Percentiles rank a stretch among this genome's conserved stretches.
Evolutionary conservation across 2,329 filamentous ascomycete species (phyloP).

Genomic region (Elsinoe perseae): DNA sequence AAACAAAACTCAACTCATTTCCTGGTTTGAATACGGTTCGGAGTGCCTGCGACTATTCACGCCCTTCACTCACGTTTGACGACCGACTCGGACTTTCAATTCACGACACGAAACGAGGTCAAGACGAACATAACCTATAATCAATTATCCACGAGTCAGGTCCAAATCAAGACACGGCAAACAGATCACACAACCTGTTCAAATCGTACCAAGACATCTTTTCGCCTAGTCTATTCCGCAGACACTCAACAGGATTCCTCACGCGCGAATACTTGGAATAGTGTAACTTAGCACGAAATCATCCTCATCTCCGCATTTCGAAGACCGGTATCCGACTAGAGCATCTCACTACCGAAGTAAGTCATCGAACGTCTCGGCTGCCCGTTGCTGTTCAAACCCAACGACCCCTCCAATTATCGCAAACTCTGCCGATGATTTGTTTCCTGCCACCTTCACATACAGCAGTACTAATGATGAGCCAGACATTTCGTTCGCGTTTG

Average conservation of each 20-base stretch:
- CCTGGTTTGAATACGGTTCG: background rate
- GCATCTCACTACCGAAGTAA: slow-evolving; percentile 12
- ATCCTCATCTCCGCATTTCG: background rate
- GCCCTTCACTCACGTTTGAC: background rate
- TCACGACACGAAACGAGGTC: slow-evolving; percentile 1
- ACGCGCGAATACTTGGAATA: background rate
- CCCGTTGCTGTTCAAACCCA: slow-evolving; percentile 6
- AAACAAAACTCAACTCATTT: slow-evolving; percentile 6
- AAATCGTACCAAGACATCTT: background rate
- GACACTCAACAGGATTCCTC: background rate
- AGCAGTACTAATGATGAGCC: slow-evolving; percentile 4
- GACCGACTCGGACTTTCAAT: background rate
- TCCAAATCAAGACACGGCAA: background rate
- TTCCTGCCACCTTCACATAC: slow-evolving; percentile 4
- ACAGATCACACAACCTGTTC: slow-evolving; percentile 2
- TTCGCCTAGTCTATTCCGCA: background rate
- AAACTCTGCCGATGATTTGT: background rate
- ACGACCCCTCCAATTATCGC: slow-evolving; percentile 7
- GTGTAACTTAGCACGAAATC: background rate
- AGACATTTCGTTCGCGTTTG: slow-evolving; percentile 9
- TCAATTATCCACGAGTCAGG: background rate
- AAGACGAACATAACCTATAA: background rate
- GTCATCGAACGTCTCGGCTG: slow-evolving; percentile 13
- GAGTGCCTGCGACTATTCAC: background rate
- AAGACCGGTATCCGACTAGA: slow-evolving; percentile 2